Base-by-base conservation (phyloP, 345 rosid species). In the Rhizophora apiculata region DNA sequence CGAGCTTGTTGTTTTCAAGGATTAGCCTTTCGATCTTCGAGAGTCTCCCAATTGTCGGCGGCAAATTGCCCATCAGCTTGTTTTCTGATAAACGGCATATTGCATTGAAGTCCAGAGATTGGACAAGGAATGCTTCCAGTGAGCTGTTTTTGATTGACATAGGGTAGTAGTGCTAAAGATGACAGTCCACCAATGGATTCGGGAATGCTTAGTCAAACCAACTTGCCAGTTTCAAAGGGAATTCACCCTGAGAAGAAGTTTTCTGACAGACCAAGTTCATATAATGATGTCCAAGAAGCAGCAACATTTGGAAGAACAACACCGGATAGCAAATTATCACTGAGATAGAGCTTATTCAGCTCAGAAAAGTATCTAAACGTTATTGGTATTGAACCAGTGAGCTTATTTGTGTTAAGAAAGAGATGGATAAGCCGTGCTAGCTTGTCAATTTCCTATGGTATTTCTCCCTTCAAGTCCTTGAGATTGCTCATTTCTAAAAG, bases 1-100 rank as follows among this genome's bases (percentile, higher is more conserved):
- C 54, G 24, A 88, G 84, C 79, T 37, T 78, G 82, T 88, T 88
- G 74, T 85, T 80, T 73, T 84, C 84, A 24, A 88, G 85, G 65
- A 81, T 82, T 5, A 88, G 75, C 63, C 87, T 76, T 65, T 82
- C 73, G 60, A 88, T 64, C 18, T 75, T 85, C 1, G 82, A n/a
- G 29, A 88, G 84, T 65, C 49, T 36, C 6, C 89, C 89, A 6
- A 85, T 81, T 26, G 92, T 84, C 55, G 80, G 51, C 0, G 89
- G 92, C 16, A 87, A 56, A 54, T 15, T 64, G 6, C 92, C 92
- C 8, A 83, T 70, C 62, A 88, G 59, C 62, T 70, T 80, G 82
- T 85, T 88, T 46, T 85, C 82, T 0, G 88, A 84, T 48, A 82
- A 26, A 9, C 82, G 79, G 63, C 80, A 84, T 84, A 88, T 30